Evolutionary conservation across 805 yeast species (phyloP).

Genomic region (Barnettozyma californica): DNA sequence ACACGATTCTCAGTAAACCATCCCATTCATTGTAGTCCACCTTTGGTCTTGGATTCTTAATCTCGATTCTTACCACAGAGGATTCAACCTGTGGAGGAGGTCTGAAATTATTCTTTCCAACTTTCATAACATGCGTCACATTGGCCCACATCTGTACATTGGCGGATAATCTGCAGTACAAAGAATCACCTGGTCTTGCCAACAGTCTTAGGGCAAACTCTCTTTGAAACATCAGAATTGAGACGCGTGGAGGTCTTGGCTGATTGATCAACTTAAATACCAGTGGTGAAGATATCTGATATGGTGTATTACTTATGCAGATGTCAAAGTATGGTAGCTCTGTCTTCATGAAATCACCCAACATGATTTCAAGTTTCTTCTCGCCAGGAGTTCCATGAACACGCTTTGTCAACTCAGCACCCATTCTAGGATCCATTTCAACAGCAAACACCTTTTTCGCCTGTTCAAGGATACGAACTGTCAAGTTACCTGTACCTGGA

Average conservation of each 20-base stretch:
- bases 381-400: conserved; percentile 96
- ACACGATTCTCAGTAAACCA: conserved; percentile 84
- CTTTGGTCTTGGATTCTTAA: conserved; percentile 89
- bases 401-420: conserved; percentile 95
- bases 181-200: conserved; percentile 94
- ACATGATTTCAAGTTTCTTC: conserved; percentile 81
- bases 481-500: conserved; percentile 98
- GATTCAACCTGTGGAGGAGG: conserved; percentile 99
- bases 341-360: conserved; percentile 95
- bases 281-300: conserved; percentile 94
- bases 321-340: conserved; percentile 93
- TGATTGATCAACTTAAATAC: conserved; percentile 88
- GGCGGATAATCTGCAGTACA: conserved; percentile 90
- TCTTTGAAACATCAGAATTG: conserved; percentile 95
- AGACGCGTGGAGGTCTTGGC: conserved; percentile 91
- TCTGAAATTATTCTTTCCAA: conserved; percentile 91
- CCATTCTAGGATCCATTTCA: conserved; percentile 99
- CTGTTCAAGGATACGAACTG: conserved; percentile 86
- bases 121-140: conserved; percentile 97
- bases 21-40: conserved; percentile 96
- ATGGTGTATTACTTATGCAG: conserved; percentile 95
- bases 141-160: conserved; percentile 99
- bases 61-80: conserved; percentile 88
- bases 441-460: conserved; percentile 94
- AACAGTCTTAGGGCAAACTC: conserved; percentile 91